Percentiles rank a stretch among this genome's conserved stretches.
phyloP scores from a whole-genome alignment of 1,284 basidiomycete species.

The Pholiota adiposa region DNA sequence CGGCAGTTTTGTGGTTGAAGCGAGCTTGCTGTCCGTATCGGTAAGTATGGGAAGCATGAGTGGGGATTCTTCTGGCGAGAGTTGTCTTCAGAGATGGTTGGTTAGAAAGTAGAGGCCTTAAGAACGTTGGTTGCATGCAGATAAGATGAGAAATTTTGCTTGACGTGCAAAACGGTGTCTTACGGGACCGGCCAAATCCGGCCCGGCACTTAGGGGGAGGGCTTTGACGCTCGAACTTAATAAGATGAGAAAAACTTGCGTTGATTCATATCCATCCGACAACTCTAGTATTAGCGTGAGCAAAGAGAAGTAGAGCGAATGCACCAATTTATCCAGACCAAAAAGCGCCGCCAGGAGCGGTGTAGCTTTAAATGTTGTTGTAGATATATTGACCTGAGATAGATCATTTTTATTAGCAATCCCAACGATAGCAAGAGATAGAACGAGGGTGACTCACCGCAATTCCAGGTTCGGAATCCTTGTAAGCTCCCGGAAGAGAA shows the following conservation, averaged over 20 bases:
- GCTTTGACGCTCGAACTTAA: too few relatives aligned
- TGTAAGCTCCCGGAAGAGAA: conserved; percentile 50
- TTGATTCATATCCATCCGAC: too few relatives aligned
- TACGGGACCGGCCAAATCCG: neutral
- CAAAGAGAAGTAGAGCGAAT: too few relatives aligned
- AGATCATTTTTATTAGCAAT: neutral
- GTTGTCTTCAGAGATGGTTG: too few relatives aligned
- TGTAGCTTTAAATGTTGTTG: conserved; percentile 53
- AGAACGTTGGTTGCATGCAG: conserved; percentile 20
- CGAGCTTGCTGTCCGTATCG: neutral
- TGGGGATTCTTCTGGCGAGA: neutral
- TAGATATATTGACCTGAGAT: conserved; percentile 47
- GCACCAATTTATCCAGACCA: conserved; percentile 38
- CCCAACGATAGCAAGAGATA: neutral
- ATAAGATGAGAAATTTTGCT: conserved; percentile 2
- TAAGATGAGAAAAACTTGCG: too few relatives aligned
- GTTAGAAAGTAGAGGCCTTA: conserved; percentile 1
- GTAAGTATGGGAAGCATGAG: neutral
- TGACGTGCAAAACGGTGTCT: neutral
- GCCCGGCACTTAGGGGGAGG: neutral
- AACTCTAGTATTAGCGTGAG: neutral
- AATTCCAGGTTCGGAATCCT: conserved; percentile 50
- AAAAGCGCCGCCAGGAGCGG: conserved; percentile 37
- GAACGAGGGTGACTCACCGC: conserved; percentile 32
- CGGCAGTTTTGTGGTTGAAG: conserved; percentile 2